These are phyloP conservation scores for Bimuria novae-zelandiae DNA, from an alignment of 2,329 filamentous ascomycete genomes.

Conservation along the genomic window DNA sequence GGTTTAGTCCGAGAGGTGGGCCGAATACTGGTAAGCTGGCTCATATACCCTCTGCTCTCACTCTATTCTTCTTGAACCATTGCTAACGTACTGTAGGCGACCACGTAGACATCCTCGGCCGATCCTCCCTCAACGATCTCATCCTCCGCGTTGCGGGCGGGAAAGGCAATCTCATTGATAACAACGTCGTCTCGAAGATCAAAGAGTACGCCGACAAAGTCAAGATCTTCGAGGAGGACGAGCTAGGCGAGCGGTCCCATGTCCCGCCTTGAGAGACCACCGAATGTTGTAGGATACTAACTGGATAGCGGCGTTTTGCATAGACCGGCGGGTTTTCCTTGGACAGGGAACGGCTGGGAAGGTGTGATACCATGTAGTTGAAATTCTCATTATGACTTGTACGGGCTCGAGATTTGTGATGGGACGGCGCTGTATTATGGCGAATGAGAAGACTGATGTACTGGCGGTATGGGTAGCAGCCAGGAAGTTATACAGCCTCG, in stretches of 20 bases:
- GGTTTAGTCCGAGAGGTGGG: slow-evolving; percentile 79
- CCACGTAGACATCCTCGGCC: slow-evolving; percentile 93
- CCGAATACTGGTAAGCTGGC: slow-evolving; percentile 63
- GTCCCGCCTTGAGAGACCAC: slow-evolving; percentile 6
- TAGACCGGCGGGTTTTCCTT: too few species aligned
- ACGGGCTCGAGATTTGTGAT: too few species aligned
- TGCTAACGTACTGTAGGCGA: slow-evolving; percentile 62
- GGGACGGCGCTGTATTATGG: too few species aligned
- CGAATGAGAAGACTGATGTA: too few species aligned
- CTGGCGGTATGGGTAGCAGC: too few species aligned
- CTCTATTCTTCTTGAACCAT: not conserved
- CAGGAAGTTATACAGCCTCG: too few species aligned
- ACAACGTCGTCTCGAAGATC: slow-evolving; percentile 81
- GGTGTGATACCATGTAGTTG: too few species aligned
- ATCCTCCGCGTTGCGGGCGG: slow-evolving; percentile 86
- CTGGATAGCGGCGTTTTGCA: too few species aligned
- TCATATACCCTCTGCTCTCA: not conserved
- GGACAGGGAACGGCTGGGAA: too few species aligned
- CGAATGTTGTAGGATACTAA: too few species aligned
- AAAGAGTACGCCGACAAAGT: slow-evolving; percentile 80
- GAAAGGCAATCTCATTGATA: slow-evolving; percentile 75
- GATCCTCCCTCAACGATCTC: slow-evolving; percentile 87
- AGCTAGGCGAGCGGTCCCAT: slow-evolving; percentile 6
- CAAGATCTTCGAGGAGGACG: slow-evolving; percentile 69
- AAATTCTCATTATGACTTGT: too few species aligned